phyloP scores from a whole-genome alignment of 129 eudicot species.

The Lactuca sativa region DNA sequence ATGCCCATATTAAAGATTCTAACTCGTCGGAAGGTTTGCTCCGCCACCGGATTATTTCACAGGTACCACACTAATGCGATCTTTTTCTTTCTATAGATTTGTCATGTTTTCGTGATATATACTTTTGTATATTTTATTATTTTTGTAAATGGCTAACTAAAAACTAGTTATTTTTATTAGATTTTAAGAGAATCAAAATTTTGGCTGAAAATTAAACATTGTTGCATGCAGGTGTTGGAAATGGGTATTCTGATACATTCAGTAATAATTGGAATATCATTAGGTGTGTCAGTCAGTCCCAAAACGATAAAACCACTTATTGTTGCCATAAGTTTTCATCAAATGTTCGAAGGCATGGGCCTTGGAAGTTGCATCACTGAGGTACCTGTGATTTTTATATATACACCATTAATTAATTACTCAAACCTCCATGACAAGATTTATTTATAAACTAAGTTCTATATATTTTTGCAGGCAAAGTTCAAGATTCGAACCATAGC shows the following conservation, averaged over 20 bases:
- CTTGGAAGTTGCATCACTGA: constrained; percentile 54
- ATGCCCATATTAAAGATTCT: constrained; percentile 3
- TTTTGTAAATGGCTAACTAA: too few species aligned
- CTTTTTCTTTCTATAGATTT: not conserved
- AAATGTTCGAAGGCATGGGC: constrained; percentile 60
- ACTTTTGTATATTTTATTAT: too few species aligned
- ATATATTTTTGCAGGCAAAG: constrained; percentile 35
- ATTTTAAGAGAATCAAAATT: too few species aligned
- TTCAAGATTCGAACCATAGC: constrained; percentile 22
- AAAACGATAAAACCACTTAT: constrained; percentile 50
- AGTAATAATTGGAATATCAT: constrained; percentile 46
- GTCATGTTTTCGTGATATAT: too few species aligned
- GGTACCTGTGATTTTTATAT: constrained; percentile 19
- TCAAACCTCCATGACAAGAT: not conserved
- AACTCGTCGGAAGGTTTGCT: constrained; percentile 7
- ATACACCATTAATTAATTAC: not conserved
- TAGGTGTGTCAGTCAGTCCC: constrained; percentile 43
- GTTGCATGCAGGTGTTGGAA: constrained; percentile 44
- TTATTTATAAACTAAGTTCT: not conserved
- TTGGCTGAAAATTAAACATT: not conserved
- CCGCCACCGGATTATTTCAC: constrained; percentile 32
- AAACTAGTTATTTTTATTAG: too few species aligned
- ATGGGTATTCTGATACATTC: constrained; percentile 51
- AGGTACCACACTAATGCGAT: constrained; percentile 12
- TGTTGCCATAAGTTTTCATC: constrained; percentile 52